These are phyloP conservation scores for Clarireedia homoeocarpa DNA, from an alignment of 2,329 filamentous ascomycete genomes.

Conservation along the genomic window DNA sequence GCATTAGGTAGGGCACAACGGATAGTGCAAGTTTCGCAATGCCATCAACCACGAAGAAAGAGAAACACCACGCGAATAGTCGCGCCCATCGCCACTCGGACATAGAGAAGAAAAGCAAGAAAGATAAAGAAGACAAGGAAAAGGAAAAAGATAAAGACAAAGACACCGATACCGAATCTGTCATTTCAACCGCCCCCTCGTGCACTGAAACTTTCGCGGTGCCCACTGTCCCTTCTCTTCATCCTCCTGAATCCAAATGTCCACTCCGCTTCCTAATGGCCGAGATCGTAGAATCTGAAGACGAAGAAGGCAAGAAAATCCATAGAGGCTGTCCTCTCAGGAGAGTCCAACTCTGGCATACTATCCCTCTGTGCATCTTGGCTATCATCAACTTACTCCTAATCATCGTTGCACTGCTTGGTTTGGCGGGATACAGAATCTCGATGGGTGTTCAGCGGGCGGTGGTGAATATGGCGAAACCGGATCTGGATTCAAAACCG, in stretches of 20 bases:
- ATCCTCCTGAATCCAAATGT: conserved; percentile 17
- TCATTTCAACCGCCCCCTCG: conserved; percentile 14
- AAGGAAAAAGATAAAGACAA: conserved; percentile 23
- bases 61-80: conserved; percentile 22
- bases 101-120: conserved; percentile 19
- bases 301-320: conserved; percentile 10
- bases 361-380: conserved; percentile 23
- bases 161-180: conserved; percentile 21
- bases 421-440: conserved; percentile 21
- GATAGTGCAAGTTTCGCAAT: conserved; percentile 15
- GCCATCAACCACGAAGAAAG: conserved; percentile 19
- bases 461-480: conserved; percentile 12
- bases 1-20: not conserved
- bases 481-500: conserved; percentile 11
- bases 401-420: conserved; percentile 23
- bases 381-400: conserved; percentile 24
- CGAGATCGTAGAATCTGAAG: conserved; percentile 18
- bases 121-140: conserved; percentile 21
- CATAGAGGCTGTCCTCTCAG: conserved; percentile 17
- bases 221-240: conserved; percentile 8
- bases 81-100: conserved; percentile 19
- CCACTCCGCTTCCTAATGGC: conserved; percentile 23
- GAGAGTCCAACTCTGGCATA: conserved; percentile 25
- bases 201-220: conserved; percentile 7
- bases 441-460: conserved; percentile 13